Base-by-base conservation (phyloP, 1,284 basidiomycete genomes). In the Amylostereum areolatum region DNA sequence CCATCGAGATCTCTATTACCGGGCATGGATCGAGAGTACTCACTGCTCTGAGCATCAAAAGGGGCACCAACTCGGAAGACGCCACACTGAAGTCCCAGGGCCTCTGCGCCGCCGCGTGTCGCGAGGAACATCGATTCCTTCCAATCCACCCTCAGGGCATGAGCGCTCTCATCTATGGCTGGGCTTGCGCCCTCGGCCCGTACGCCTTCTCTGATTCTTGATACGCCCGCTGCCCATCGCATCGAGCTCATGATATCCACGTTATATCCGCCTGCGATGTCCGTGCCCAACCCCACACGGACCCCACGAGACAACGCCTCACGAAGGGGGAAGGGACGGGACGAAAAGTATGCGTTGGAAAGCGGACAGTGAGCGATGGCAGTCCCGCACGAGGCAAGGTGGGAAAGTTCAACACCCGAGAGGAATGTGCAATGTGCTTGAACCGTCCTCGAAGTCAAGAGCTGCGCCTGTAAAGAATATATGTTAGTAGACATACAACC, bases 351-450 rank as follows among this genome's bases (percentile, higher is more conserved):
- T 1, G 79, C 76, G 59, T 93, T 93, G 0, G 89, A 92, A 9
- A 93, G 72, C 0, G 90, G 91, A 62, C 91, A 94, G 57, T 92
- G 89, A 0, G 90, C 89, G 27, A 93, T 72, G 2, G 86, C 73
- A 1, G 83, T 78, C 5, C 81, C 78, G 32, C 64, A 65, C 3
- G 59, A 57, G 2, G 71, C 68, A 8, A 93, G 67, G n/a, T 71
- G 72, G 0, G 66, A 58, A 11, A 90, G 71, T 28, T 80, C 73
- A 0, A 72, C 64, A 0, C 65, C 52, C 24, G 70, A 63, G 27
- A 91, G 73, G 65, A 85, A 90, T 1, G 91, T 93, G 65, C 91
- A 93, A 62, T 93, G 90, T 1, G 89, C 90, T 70, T 92, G 88
- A 9, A 92, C 65, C 0, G 87, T 85, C 8, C 75, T 73, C 1